These are phyloP conservation scores for Linderina pennispora DNA, from an alignment of 192 early-diverging fungal species.

Conservation along the genomic window DNA sequence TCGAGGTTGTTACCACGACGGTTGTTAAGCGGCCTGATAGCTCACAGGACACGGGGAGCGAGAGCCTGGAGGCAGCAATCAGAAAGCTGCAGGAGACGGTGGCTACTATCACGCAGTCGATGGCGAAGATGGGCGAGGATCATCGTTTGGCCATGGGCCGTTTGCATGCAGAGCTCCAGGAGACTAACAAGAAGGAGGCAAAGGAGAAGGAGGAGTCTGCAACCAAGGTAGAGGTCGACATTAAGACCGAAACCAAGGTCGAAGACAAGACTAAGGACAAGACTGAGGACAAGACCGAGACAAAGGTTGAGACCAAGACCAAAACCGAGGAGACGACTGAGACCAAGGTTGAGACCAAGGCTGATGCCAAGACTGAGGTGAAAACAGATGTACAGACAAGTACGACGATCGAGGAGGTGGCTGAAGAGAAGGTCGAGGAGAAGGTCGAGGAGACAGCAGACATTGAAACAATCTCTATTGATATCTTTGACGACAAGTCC, in stretches of 20 bases:
- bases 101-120: no score
- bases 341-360: conserved; percentile 3
- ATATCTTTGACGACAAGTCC: no score
- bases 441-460: conserved; percentile 3
- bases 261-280: neutral
- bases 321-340: conserved; percentile 1
- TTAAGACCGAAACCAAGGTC: neutral
- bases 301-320: neutral
- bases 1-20: no score
- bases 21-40: no score
- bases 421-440: conserved; percentile 2
- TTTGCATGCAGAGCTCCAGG: no score
- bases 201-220: neutral
- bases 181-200: conserved; percentile 1
- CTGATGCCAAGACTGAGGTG: neutral
- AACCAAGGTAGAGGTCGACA: neutral
- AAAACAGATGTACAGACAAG: neutral
- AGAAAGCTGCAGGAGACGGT: no score
- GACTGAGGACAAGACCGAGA: neutral
- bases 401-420: conserved; percentile 1
- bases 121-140: no score
- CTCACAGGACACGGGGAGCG: no score
- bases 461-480: no score
- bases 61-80: no score
- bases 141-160: no score